Evolutionary conservation across 768 basidiomycete species (phyloP).

Genomic region (Russula brevipes): DNA sequence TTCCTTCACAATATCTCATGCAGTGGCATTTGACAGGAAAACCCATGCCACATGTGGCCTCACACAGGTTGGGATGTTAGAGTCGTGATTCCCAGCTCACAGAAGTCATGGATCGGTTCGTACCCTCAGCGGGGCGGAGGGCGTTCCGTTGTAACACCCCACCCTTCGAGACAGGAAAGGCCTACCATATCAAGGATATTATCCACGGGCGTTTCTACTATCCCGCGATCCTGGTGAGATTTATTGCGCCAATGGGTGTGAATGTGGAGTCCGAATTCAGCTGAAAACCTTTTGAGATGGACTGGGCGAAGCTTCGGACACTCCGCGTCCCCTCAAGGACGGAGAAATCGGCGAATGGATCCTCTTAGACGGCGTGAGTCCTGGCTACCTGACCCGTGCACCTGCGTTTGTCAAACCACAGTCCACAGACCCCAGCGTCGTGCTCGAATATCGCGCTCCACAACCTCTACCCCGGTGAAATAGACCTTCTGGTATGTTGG

Average conservation of each 20-base stretch:
- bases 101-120: conserved; percentile 86
- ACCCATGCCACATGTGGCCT: background rate
- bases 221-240: conserved; percentile 51
- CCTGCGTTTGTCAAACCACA: background rate
- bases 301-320: conserved; percentile 57
- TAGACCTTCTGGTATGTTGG: conserved; percentile 77
- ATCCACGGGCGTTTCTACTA: conserved; percentile 73
- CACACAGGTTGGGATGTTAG: conserved; percentile 67
- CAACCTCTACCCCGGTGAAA: conserved; percentile 77
- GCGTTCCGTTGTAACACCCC: background rate
- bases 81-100: conserved; percentile 73
- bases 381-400: background rate
- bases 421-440: conserved; percentile 76
- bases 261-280: background rate
- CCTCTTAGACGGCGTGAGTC: conserved; percentile 72
- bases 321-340: conserved; percentile 61
- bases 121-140: conserved; percentile 2
- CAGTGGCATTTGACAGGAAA: background rate
- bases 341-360: conserved; percentile 90
- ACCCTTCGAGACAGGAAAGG: conserved; percentile 50
- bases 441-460: conserved; percentile 88
- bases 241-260: background rate
- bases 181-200: conserved; percentile 72
- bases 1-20: background rate
- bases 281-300: conserved; percentile 41